phyloP scores from a whole-genome alignment of 208 protist genomes.

The Trypanosoma grayi region DNA sequence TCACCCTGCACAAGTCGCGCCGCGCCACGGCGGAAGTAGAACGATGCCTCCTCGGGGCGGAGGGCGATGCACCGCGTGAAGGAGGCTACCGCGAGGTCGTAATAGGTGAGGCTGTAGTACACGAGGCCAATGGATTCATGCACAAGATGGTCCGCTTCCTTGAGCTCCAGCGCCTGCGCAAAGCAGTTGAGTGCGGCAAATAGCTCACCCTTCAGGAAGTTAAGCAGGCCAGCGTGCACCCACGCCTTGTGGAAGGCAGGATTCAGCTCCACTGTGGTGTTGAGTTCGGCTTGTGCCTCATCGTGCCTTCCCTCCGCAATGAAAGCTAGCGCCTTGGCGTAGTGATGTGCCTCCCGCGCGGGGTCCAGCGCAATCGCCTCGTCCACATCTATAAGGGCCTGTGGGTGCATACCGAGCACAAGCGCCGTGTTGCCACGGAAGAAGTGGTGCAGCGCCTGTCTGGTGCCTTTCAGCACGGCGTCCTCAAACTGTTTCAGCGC shows the following conservation, averaged over 20 bases:
- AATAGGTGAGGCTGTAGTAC: conserved; percentile 67
- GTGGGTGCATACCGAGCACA: conserved; percentile 44
- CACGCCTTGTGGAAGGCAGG: conserved; percentile 32
- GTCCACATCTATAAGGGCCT: conserved; percentile 54
- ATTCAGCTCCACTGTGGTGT: conserved; percentile 40
- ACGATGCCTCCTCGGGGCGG: conserved; percentile 25
- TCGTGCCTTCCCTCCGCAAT: conserved; percentile 31
- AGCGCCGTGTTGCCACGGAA: conserved; percentile 73
- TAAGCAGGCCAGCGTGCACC: conserved; percentile 54
- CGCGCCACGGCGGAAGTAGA: conserved; percentile 52
- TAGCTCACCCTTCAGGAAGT: conserved; percentile 36
- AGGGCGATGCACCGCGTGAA: conserved; percentile 66
- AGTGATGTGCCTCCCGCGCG: conserved; percentile 35
- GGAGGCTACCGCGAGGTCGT: conserved; percentile 67
- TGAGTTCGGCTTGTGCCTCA: conserved; percentile 36
- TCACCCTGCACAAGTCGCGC: conserved; percentile 33
- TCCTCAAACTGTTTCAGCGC: conserved; percentile 69
- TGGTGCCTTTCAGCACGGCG: conserved; percentile 45
- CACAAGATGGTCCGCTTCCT: conserved; percentile 37
- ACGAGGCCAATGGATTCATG: conserved; percentile 74
- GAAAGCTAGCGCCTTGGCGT: conserved; percentile 52
- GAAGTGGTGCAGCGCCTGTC: conserved; percentile 59
- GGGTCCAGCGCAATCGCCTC: conserved; percentile 54
- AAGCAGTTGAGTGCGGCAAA: conserved; percentile 54
- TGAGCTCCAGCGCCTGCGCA: conserved; percentile 35